Evolutionary conservation across 2,329 filamentous ascomycete genomes (phyloP), one percentile per base, ranked within the genome.

Genomic region (Xylariaceae sp.): DNA sequence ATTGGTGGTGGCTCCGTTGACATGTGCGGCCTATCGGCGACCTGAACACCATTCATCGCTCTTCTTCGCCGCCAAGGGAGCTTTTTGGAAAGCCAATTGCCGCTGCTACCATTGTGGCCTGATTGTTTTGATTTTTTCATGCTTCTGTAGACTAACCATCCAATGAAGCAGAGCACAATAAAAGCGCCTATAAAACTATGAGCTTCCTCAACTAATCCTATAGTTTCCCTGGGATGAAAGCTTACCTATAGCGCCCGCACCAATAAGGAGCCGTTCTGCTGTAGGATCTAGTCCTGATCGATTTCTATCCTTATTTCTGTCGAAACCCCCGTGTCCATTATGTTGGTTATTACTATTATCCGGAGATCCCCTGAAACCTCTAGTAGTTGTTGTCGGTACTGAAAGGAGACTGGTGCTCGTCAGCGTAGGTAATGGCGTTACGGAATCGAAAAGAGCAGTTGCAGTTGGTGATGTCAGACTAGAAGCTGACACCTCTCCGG

Each of bases 91-190:
- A 65, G 50, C 24, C 55, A 58, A 15, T 47, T 35, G 10, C 33
- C 48, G 7, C 21, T 37, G 15, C 42, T 43, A 10, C 55, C 29
- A 8, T 55, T 53, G 24, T 61, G 60, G 44, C 65, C 72, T 6
- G 68, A 64, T 57, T 70, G 35, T 27, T 58, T 51, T n/a, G 51
- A 32, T 21, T 51, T 73, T 50, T 70, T 70, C 37, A 70, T 43
- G 9, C 67, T 67, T n/a, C 74, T 71, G 68, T 73, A 79, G 4
- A 75, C 63, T 20, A 80, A 67, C 77, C 76, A 81, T 6, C 62
- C 61, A 20, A 80, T 52, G 53, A 78, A 76, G 46, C 72, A 76
- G 7, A 78, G 53, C 23, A 78, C 62, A 16, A 81, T 73, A 43
- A 79, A 77, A 5, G 70, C 72, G 23, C 75, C 79, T 78, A 45